Evolutionary conservation across 2,329 filamentous ascomycete species (phyloP), one percentile per base, ranked within the genome.

Genomic region (Fusarium lateritium): DNA sequence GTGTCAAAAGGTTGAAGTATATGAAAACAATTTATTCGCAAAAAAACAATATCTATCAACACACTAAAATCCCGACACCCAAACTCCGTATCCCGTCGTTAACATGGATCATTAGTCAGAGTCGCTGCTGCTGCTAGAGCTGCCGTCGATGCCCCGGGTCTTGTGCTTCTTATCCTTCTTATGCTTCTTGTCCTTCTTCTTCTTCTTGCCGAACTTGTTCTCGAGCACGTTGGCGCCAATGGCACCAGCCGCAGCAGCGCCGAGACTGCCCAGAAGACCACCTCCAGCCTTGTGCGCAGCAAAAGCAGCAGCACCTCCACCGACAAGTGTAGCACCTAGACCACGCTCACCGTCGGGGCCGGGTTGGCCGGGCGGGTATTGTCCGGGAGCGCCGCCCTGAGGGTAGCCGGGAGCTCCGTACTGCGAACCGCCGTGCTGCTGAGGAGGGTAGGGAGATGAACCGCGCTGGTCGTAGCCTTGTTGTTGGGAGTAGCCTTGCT

Each of bases 201-300:
- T 65, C 76, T 74, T 73, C 73, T 80, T 79, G 24, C 24, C 24
- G 53, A 81, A 71, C 65, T 77, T 79, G 74, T 84, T 75, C 76
- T 85, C 84, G 8, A 87, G 63, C 38, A 84, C 70, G 62, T 88
- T 88, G 2, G 86, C 87, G 6, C 83, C 84, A n/a, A 88, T 80
- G 1, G 86, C 85, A 34, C 86, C 87, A 17, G 82, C 83, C 2
- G 85, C 79, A 0, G 83, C 80, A 13, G 84, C 85, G 9, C 82
- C 85, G 3, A 87, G 73, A 4, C 84, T 86, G 22, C 84, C 83
- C 26, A 88, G 73, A 36, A 83, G 65, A 19, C 86, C 86, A 28
- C 84, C 84, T 14, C 86, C 87, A 21, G 85, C 77, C 68, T 85
- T 83, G 76, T 87, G 83, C 0, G 85, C 86, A 0, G 85, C 80